phyloP scores from a whole-genome alignment of 2,329 filamentous ascomycete genomes.

The Fusarium buxicola region DNA sequence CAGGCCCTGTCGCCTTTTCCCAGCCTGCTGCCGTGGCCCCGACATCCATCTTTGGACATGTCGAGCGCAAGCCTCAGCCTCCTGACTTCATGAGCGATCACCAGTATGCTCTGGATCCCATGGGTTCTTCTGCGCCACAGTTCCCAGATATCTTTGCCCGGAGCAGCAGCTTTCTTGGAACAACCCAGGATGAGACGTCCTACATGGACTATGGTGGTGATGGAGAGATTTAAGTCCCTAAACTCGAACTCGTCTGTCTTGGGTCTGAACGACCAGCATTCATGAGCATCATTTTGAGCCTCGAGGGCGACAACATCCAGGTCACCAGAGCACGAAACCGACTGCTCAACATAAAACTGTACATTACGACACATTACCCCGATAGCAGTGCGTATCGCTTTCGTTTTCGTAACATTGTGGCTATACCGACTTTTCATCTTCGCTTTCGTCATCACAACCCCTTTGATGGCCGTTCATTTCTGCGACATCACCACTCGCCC shows the following conservation, averaged over 20 bases:
- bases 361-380: conserved; percentile 3
- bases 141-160: conserved; percentile 1
- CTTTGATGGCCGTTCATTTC: conserved; percentile 4
- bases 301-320: neutral
- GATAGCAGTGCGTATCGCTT: conserved; percentile 1
- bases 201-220: conserved; percentile 43
- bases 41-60: conserved; percentile 40
- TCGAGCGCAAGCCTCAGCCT: conserved; percentile 31
- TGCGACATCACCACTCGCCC: conserved; percentile 2
- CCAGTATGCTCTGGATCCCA: conserved; percentile 6
- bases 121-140: neutral
- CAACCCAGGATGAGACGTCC: conserved; percentile 14
- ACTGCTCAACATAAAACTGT: conserved; percentile 17
- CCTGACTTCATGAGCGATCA: neutral
- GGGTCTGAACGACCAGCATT: neutral
- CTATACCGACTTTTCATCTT: conserved; percentile 10
- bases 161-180: neutral
- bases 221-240: conserved; percentile 51
- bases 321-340: neutral
- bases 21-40: conserved; percentile 11
- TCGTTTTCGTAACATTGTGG: conserved; percentile 17
- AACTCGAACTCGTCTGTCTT: neutral
- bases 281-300: neutral
- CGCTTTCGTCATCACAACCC: conserved; percentile 13
- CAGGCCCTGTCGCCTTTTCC: neutral